These are phyloP conservation scores for Fusarium sambucinum DNA, from an alignment of 2,329 filamentous ascomycete genomes.

Conservation along the genomic window DNA sequence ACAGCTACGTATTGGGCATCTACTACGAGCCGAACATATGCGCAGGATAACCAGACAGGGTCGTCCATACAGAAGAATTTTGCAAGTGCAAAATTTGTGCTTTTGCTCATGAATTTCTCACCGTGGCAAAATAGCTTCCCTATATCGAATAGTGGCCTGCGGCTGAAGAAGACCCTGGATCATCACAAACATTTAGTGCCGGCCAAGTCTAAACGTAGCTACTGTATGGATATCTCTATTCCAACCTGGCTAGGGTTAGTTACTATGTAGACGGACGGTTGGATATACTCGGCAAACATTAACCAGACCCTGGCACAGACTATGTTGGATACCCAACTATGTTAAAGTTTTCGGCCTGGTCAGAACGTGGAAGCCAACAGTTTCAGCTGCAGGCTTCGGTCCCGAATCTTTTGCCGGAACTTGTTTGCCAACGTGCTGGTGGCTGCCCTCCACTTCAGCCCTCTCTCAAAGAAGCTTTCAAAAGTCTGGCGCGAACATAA, in stretches of 20 bases:
- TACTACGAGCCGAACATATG: constrained; percentile 7
- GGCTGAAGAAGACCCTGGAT: constrained; percentile 30
- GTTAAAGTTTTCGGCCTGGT: constrained; percentile 8
- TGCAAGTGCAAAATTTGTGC: neutral
- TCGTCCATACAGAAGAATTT: neutral
- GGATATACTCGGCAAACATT: neutral
- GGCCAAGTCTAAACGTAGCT: constrained; percentile 10
- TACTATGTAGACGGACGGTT: neutral
- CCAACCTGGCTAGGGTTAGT: neutral
- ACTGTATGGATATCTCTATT: constrained; percentile 3
- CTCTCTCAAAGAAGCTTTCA: neutral
- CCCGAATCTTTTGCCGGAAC: constrained; percentile 6
- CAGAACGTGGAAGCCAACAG: constrained; percentile 13
- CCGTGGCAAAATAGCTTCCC: constrained; percentile 29
- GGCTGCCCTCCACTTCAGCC: neutral
- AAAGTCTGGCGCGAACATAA: neutral
- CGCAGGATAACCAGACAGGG: neutral
- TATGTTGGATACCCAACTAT: constrained; percentile 2
- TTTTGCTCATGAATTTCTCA: constrained; percentile 2
- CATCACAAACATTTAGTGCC: constrained; percentile 12
- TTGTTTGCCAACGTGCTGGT: neutral
- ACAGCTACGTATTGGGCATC: constrained; percentile 5
- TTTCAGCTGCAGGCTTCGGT: constrained; percentile 3
- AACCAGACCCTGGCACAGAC: constrained; percentile 1
- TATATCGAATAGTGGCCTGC: constrained; percentile 18